Percentiles rank a stretch among this genome's conserved stretches.
Evolutionary conservation across 129 eudicot genomes (phyloP).

Genomic region (Heracleum sosnowskyi): DNA sequence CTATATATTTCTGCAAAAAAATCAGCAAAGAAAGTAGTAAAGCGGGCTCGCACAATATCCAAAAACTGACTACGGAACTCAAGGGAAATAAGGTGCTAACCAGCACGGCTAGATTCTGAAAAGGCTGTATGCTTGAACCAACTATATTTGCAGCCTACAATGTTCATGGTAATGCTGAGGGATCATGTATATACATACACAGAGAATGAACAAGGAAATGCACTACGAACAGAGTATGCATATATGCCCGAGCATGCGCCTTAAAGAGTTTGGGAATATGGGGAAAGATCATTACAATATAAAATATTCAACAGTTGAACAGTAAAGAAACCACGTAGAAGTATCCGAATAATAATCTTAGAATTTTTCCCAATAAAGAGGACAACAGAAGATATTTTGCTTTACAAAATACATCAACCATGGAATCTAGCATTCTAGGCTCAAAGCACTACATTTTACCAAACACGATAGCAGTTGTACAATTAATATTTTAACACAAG

Average conservation of each 20-base stretch:
- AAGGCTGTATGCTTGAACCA: constrained; percentile 47
- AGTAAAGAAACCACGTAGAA: background rate
- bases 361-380: background rate
- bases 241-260: background rate
- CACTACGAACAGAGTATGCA: background rate
- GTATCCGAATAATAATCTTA: background rate
- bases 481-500: background rate
- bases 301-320: background rate
- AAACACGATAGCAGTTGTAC: background rate
- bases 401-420: background rate
- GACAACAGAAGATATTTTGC: background rate
- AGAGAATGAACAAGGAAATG: background rate
- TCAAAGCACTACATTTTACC: background rate
- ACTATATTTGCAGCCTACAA: constrained; percentile 48
- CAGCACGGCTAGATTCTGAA: constrained; percentile 32
- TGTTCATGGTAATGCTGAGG: background rate
- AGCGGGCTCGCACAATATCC: background rate
- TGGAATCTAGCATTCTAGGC: background rate
- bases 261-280: background rate
- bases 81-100: constrained; percentile 13
- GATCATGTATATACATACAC: background rate
- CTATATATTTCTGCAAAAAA: constrained; percentile 28
- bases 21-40: background rate
- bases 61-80: background rate
- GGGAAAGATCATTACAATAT: background rate